Conservation (phyloP, 2,329 filamentous ascomycete species). For the Rhynchosporium graminicola region DNA sequence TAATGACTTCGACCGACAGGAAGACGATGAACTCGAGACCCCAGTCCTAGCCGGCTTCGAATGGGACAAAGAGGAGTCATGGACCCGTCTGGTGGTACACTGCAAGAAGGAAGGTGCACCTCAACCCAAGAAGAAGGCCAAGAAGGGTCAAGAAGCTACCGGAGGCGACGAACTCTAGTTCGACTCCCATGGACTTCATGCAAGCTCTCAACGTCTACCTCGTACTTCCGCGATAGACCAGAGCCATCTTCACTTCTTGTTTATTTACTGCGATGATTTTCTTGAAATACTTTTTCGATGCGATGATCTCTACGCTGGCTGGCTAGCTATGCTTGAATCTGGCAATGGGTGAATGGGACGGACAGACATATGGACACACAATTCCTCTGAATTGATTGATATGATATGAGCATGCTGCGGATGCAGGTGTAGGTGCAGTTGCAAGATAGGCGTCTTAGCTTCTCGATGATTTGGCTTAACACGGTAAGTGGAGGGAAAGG, state of each 20-base stretch:
- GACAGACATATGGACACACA: conserved; percentile 9
- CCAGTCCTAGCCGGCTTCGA: conserved; percentile 93
- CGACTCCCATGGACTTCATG: not conserved
- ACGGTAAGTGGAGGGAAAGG: no score
- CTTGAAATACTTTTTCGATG: not conserved
- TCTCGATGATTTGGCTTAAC: conserved; percentile 2
- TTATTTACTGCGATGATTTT: not conserved
- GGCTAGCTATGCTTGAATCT: conserved; percentile 8
- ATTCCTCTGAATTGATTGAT: conserved; percentile 10
- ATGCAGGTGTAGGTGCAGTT: not conserved
- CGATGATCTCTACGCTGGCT: conserved; percentile 9
- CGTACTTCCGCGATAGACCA: conserved; percentile 18
- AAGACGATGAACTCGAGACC: conserved; percentile 85
- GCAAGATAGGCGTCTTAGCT: conserved; percentile 5
- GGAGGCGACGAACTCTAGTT: conserved; percentile 40
- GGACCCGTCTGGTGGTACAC: conserved; percentile 84
- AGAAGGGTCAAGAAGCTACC: conserved; percentile 53
- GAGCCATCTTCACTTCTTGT: conserved; percentile 9
- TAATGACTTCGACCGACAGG: conserved; percentile 51
- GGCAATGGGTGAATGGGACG: not conserved
- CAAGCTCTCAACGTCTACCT: conserved; percentile 22
- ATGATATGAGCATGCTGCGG: not conserved
- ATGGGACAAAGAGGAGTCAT: conserved; percentile 92
- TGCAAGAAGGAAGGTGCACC: conserved; percentile 70
- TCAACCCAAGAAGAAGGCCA: conserved; percentile 64